Evolutionary conservation across 805 yeast species (phyloP).

Genomic region (Ogataea haglerorum): DNA sequence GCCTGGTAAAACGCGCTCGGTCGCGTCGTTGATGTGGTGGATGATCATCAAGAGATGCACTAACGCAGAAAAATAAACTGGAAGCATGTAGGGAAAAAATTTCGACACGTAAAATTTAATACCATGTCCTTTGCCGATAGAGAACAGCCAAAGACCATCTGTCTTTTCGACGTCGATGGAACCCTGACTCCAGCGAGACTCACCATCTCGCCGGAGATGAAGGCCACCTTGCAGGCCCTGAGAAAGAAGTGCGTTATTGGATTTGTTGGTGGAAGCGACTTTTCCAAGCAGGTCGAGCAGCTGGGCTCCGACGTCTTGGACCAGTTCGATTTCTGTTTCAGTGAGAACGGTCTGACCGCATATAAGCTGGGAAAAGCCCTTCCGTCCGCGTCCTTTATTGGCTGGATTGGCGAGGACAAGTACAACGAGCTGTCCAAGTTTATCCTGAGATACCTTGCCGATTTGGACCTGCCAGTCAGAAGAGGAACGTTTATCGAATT

Average conservation of each 20-base stretch:
- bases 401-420: constrained; percentile 93
- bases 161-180: constrained; percentile 96
- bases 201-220: constrained; percentile 70
- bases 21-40: not conserved
- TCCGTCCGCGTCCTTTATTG: constrained; percentile 90
- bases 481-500: constrained; percentile 98
- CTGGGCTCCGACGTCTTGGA: constrained; percentile 74
- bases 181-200: constrained; percentile 96
- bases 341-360: constrained; percentile 98
- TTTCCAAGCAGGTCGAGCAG: constrained; percentile 93
- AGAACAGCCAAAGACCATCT: constrained; percentile 82
- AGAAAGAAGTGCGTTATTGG: constrained; percentile 94
- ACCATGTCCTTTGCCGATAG: constrained; percentile 54
- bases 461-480: constrained; percentile 89
- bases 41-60: not conserved
- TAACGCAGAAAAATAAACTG: not conserved
- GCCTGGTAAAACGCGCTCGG: not conserved
- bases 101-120: constrained; percentile 7
- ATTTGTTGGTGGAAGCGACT: constrained; percentile 96
- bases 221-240: constrained; percentile 61
- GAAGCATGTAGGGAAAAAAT: constrained; percentile 5
- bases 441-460: constrained; percentile 78
- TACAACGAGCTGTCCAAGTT: constrained; percentile 87
- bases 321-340: constrained; percentile 92
- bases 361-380: constrained; percentile 85